Percentiles rank a stretch among this genome's conserved stretches.
These are phyloP conservation scores for Rhodamnia argentea DNA, from an alignment of 345 rosid genomes.

Conservation along the genomic window DNA sequence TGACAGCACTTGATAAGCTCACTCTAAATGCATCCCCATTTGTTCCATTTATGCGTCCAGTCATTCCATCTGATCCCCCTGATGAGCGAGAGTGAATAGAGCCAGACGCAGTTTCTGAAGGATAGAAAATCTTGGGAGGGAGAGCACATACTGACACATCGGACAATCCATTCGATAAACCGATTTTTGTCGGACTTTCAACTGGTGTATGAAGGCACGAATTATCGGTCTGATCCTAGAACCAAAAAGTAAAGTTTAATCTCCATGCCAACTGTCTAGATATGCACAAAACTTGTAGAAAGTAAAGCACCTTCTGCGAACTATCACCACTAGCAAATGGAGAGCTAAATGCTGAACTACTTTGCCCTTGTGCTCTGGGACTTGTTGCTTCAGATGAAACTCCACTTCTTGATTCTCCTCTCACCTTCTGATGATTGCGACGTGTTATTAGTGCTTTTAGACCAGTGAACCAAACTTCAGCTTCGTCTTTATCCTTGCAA, in stretches of 20 bases:
- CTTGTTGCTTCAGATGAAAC: constrained; percentile 67
- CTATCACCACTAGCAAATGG: constrained; percentile 59
- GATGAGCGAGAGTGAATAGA: constrained; percentile 62
- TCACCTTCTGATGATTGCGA: constrained; percentile 37
- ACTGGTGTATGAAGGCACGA: constrained; percentile 46
- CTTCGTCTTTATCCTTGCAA: constrained; percentile 83
- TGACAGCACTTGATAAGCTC: constrained; percentile 77
- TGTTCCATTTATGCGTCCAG: constrained; percentile 32
- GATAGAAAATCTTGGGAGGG: constrained; percentile 46
- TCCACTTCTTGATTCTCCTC: constrained; percentile 59
- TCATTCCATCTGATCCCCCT: constrained; percentile 60
- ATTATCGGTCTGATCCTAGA: constrained; percentile 43
- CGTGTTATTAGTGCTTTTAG: constrained; percentile 60
- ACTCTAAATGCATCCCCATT: constrained; percentile 65
- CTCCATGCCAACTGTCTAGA: background rate
- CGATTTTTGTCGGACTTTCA: constrained; percentile 54
- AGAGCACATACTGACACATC: constrained; percentile 49
- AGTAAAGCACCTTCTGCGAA: constrained; percentile 50
- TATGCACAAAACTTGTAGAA: background rate
- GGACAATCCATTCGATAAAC: constrained; percentile 49
- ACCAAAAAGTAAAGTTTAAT: constrained; percentile 13
- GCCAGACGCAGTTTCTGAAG: constrained; percentile 50
- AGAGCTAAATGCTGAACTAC: constrained; percentile 65
- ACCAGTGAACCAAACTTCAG: constrained; percentile 83
- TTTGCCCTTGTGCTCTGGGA: constrained; percentile 52